phyloP scores from a whole-genome alignment of 2,329 filamentous ascomycete genomes.

The Achaetomium macrosporum region DNA sequence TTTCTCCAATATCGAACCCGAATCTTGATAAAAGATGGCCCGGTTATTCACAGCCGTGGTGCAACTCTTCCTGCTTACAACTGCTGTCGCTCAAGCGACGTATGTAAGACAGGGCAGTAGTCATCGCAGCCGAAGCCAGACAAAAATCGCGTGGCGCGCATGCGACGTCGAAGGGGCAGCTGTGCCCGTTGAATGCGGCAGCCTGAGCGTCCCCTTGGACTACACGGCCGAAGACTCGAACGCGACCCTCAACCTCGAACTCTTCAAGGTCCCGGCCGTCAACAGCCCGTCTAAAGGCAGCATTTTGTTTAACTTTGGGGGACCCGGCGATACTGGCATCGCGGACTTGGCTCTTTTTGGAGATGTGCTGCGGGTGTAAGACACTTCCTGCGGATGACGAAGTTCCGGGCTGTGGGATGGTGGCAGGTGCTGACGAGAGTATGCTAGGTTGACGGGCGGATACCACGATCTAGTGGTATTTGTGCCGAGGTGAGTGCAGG shows the following conservation, averaged over 20 bases:
- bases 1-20: too few relatives aligned
- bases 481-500: conserved; percentile 15
- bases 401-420: background rate
- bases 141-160: background rate
- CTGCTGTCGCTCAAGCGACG: background rate
- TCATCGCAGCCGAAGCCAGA: background rate
- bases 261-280: conserved; percentile 30
- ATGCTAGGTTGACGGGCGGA: conserved; percentile 18
- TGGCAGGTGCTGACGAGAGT: background rate
- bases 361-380: background rate
- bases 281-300: conserved; percentile 31
- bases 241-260: conserved; percentile 28
- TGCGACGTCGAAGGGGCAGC: background rate
- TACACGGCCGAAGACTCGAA: conserved; percentile 29
- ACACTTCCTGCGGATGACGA: background rate
- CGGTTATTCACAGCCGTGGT: background rate
- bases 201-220: conserved; percentile 36
- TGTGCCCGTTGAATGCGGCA: conserved; percentile 29
- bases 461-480: conserved; percentile 22
- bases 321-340: conserved; percentile 25
- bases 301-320: conserved; percentile 37
- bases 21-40: too few relatives aligned
- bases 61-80: background rate
- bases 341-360: background rate
- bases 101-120: background rate